A percentile compares a stretch with the other conserved stretches of the same genome.
These are phyloP conservation scores for Elaeis guineensis DNA, from an alignment of 176 grass and related monocot genomes.

Conservation along the genomic window DNA sequence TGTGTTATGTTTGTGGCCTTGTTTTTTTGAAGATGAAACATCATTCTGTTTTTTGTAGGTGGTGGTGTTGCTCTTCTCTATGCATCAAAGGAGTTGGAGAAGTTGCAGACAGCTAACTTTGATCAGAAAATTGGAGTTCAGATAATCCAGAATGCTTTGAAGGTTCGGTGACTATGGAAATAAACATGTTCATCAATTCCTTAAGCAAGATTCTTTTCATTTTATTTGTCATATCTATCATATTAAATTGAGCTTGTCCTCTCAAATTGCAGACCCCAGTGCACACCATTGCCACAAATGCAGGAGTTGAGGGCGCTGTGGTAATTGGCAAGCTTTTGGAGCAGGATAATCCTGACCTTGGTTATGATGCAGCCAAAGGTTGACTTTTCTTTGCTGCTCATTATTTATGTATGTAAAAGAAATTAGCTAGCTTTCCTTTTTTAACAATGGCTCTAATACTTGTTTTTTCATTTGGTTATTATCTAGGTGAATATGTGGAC, in stretches of 20 bases:
- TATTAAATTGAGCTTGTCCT: neutral
- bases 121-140: constrained; percentile 26
- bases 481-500: constrained; percentile 18
- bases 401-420: neutral
- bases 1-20: too few relatives aligned
- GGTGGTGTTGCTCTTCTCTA: constrained; percentile 27
- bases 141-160: constrained; percentile 22
- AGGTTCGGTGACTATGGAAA: neutral
- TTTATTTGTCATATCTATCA: too few relatives aligned
- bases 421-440: too few relatives aligned
- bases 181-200: too few relatives aligned
- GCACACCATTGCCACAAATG: constrained; percentile 20
- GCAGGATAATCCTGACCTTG: constrained; percentile 20
- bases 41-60: constrained; percentile 3
- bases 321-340: constrained; percentile 20
- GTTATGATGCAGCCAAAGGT: constrained; percentile 28
- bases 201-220: too few relatives aligned
- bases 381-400: neutral
- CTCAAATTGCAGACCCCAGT: constrained; percentile 8
- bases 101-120: constrained; percentile 20
- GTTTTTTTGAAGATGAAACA: too few relatives aligned
- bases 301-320: constrained; percentile 17
- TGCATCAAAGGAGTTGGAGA: constrained; percentile 22
- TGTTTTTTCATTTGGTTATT: too few relatives aligned
- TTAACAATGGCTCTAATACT: too few relatives aligned